Conservation (phyloP, 2,329 filamentous ascomycete species). For the Lachnum nothofagi region DNA sequence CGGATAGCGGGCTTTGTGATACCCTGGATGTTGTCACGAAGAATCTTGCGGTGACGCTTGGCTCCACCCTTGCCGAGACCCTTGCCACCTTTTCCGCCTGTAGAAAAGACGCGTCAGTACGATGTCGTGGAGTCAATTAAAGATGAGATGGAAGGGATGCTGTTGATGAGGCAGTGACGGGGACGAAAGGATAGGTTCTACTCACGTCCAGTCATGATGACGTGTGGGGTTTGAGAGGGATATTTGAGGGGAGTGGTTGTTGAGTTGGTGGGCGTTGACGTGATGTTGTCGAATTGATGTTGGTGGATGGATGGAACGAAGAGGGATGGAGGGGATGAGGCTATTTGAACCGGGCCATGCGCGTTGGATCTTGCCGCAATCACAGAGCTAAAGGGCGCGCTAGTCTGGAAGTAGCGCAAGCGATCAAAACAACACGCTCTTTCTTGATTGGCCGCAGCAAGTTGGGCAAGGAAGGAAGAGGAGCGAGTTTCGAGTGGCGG, state of each 20-base stretch:
- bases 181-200: constrained; percentile 23
- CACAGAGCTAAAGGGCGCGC: constrained; percentile 18
- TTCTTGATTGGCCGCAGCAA: not conserved
- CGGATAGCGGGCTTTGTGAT: constrained; percentile 98
- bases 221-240: constrained; percentile 30
- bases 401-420: constrained; percentile 14
- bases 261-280: no score
- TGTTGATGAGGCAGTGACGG: not conserved
- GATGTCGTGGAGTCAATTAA: not conserved
- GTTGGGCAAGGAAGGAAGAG: not conserved
- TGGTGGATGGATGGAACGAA: constrained; percentile 13
- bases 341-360: constrained; percentile 24
- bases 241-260: constrained; percentile 12
- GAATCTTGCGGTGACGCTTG: constrained; percentile 98
- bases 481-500: no score
- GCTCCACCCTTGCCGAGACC: constrained; percentile 96
- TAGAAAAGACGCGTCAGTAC: constrained; percentile 22
- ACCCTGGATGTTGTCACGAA: constrained; percentile 99
- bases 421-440: constrained; percentile 14
- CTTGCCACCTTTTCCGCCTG: constrained; percentile 66
- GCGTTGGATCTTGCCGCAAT: constrained; percentile 26
- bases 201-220: constrained; percentile 57
- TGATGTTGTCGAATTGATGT: constrained; percentile 14
- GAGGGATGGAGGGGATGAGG: constrained; percentile 12
- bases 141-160: not conserved